phyloP scores from a whole-genome alignment of 2,329 filamentous ascomycete genomes.

The Talaromyces sp. region DNA sequence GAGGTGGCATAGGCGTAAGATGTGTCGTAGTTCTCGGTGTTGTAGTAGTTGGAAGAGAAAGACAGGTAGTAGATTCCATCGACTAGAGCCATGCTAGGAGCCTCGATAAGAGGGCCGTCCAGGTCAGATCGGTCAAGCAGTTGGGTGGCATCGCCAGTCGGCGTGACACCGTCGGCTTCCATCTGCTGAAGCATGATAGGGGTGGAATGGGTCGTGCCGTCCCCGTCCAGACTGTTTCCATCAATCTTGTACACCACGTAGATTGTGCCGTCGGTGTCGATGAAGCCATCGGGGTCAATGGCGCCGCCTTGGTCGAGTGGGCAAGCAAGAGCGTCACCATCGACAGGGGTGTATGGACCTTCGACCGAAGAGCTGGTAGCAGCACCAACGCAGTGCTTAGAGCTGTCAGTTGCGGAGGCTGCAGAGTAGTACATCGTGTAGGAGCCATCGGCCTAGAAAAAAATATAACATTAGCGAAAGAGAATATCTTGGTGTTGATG shows the following conservation, averaged over 20 bases:
- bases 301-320: slow-evolving; percentile 47
- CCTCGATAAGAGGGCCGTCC: slow-evolving; percentile 54
- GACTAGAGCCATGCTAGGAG: slow-evolving; percentile 43
- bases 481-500: not conserved
- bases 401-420: slow-evolving; percentile 27
- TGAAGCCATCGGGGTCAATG: slow-evolving; percentile 55
- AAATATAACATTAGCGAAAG: not conserved
- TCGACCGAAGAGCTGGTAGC: slow-evolving; percentile 41
- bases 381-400: slow-evolving; percentile 51
- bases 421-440: slow-evolving; percentile 57
- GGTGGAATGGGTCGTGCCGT: slow-evolving; percentile 41
- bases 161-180: slow-evolving; percentile 43
- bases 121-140: slow-evolving; percentile 54
- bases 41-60: slow-evolving; percentile 52
- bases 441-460: slow-evolving; percentile 27
- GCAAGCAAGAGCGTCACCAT: slow-evolving; percentile 44
- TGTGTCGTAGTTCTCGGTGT: slow-evolving; percentile 47
- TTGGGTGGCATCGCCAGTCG: slow-evolving; percentile 43
- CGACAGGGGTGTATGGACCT: slow-evolving; percentile 45
- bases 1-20: slow-evolving; percentile 46
- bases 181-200: slow-evolving; percentile 55
- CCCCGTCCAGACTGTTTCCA: slow-evolving; percentile 47
- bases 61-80: slow-evolving; percentile 51
- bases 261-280: slow-evolving; percentile 44
- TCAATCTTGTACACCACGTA: slow-evolving; percentile 60